These are phyloP conservation scores for Cladophialophora psammophila DNA, from an alignment of 2,329 filamentous ascomycete genomes.

Conservation along the genomic window DNA sequence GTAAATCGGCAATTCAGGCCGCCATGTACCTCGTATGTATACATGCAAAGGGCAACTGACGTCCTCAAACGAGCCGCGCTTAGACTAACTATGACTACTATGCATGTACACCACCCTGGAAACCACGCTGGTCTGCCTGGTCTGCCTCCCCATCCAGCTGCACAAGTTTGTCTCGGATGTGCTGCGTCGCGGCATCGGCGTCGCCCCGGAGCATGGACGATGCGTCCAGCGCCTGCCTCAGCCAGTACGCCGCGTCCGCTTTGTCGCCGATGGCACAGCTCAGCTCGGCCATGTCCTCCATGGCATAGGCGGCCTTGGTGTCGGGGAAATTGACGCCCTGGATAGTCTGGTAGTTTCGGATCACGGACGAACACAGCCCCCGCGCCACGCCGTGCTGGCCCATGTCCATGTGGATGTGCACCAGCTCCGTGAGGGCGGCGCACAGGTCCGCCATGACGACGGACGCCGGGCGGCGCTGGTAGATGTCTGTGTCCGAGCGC, in stretches of 20 bases:
- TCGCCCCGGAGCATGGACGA: slow-evolving; percentile 19
- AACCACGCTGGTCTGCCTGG: too few species aligned
- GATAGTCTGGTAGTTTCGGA: slow-evolving; percentile 2
- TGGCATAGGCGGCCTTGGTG: slow-evolving; percentile 16
- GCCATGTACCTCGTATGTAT: too few species aligned
- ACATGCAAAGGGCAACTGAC: too few species aligned
- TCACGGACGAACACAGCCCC: slow-evolving; percentile 8
- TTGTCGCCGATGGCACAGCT: neutral
- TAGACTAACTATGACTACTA: too few species aligned
- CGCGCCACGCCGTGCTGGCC: slow-evolving; percentile 3
- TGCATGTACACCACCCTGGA: too few species aligned
- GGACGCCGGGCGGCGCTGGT: neutral
- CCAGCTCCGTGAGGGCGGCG: slow-evolving; percentile 17
- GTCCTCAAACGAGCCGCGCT: too few species aligned
- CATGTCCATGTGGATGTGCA: slow-evolving; percentile 20
- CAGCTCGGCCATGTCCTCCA: slow-evolving; percentile 27
- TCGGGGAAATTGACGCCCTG: slow-evolving; percentile 21
- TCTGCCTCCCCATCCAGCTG: too few species aligned
- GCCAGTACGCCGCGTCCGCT: slow-evolving; percentile 12
- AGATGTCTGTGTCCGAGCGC: neutral
- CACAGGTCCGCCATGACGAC: slow-evolving; percentile 17
- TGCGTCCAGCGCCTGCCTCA: slow-evolving; percentile 16
- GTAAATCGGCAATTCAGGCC: too few species aligned
- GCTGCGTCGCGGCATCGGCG: slow-evolving; percentile 13
- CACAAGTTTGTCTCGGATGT: slow-evolving; percentile 7